These are phyloP conservation scores for Picochlorum costavermella DNA, from an alignment of 139 green algal species.

Conservation along the genomic window DNA sequence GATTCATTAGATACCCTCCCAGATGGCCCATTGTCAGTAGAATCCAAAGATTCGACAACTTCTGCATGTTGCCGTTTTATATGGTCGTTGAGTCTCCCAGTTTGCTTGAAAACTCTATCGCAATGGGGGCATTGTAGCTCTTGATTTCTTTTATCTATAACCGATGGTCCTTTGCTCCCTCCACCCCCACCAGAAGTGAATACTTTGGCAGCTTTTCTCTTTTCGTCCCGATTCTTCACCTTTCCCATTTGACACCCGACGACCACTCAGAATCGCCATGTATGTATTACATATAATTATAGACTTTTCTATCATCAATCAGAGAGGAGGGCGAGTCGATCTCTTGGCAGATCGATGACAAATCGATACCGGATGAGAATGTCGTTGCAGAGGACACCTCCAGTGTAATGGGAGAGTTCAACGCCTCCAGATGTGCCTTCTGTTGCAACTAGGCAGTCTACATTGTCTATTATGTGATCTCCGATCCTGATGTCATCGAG, in stretches of 20 bases:
- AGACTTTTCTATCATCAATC: too few species aligned
- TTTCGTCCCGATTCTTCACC: constrained; percentile 30
- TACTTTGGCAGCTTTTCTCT: constrained; percentile 22
- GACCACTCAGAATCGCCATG: too few species aligned
- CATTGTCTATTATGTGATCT: not conserved
- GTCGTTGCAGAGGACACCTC: constrained; percentile 17
- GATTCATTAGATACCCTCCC: not conserved
- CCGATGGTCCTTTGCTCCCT: constrained; percentile 63
- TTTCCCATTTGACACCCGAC: constrained; percentile 13
- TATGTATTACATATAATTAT: too few species aligned
- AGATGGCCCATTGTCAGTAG: not conserved
- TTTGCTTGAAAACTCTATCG: constrained; percentile 74
- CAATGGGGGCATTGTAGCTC: constrained; percentile 79
- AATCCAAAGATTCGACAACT: not conserved
- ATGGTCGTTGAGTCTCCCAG: constrained; percentile 49
- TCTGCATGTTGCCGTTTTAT: constrained; percentile 51
- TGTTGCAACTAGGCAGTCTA: not conserved
- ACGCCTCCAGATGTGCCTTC: constrained; percentile 11
- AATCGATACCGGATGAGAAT: constrained; percentile 18
- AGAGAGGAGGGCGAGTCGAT: constrained; percentile 7
- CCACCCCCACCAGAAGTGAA: constrained; percentile 56
- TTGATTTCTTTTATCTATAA: constrained; percentile 77
- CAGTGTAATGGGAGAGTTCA: constrained; percentile 19
- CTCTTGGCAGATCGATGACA: constrained; percentile 14
- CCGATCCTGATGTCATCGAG: constrained; percentile 11